Evolutionary conservation across 805 yeast species (phyloP).

Genomic region (Wickerhamiella nectarea): DNA sequence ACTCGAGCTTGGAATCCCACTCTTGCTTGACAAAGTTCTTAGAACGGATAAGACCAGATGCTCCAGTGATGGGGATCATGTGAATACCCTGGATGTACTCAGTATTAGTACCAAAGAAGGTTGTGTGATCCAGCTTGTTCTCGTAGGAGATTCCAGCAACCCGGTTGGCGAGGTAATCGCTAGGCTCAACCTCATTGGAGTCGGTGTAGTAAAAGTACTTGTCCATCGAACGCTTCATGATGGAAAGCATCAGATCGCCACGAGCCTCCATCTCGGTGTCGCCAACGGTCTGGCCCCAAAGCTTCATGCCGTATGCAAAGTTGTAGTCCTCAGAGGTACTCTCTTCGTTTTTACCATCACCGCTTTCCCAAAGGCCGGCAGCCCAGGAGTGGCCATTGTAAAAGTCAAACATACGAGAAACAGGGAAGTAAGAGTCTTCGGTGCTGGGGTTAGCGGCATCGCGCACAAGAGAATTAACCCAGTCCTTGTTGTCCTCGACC

Average conservation of each 20-base stretch:
- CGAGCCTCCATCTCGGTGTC: conserved; percentile 43
- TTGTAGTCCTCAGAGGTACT: conserved; percentile 62
- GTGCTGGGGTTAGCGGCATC: conserved; percentile 55
- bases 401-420: conserved; percentile 57
- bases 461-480: conserved; percentile 49
- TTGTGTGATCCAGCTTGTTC: conserved; percentile 60
- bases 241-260: conserved; percentile 46
- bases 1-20: conserved; percentile 41
- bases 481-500: conserved; percentile 35
- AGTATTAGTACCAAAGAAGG: conserved; percentile 51
- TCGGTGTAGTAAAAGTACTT: conserved; percentile 39
- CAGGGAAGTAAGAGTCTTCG: conserved; percentile 46
- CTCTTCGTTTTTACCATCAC: conserved; percentile 64
- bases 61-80: conserved; percentile 62
- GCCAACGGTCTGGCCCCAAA: conserved; percentile 53
- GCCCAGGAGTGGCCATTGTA: conserved; percentile 73
- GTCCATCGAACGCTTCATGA: conserved; percentile 42
- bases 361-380: conserved; percentile 47
- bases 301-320: conserved; percentile 55
- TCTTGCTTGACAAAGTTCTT: conserved; percentile 39
- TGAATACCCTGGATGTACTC: conserved; percentile 72
- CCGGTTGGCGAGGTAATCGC: conserved; percentile 41
- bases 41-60: conserved; percentile 40
- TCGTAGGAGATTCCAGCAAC: conserved; percentile 70
- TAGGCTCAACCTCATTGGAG: conserved; percentile 42